These are phyloP conservation scores for Pichia pseudocactophila DNA, from an alignment of 805 yeast species.

Conservation along the genomic window DNA sequence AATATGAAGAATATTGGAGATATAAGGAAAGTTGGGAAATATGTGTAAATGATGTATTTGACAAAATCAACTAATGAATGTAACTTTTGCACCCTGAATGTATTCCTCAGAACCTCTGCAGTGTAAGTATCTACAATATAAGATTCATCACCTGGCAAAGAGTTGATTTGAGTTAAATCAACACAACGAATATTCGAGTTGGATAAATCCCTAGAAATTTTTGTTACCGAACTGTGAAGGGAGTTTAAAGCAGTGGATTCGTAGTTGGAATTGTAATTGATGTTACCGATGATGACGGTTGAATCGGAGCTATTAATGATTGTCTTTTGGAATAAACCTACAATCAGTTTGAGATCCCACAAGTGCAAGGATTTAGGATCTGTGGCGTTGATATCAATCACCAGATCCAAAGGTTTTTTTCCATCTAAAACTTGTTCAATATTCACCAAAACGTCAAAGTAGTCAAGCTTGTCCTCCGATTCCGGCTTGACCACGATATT, in stretches of 20 bases:
- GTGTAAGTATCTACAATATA: slow-evolving; percentile 4
- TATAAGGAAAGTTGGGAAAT: slow-evolving; percentile 4
- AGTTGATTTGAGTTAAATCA: slow-evolving; percentile 3
- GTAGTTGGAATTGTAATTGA: not conserved
- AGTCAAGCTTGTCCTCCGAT: too few relatives aligned
- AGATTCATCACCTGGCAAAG: slow-evolving; percentile 4
- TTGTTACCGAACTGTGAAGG: not conserved
- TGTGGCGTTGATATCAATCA: slow-evolving; percentile 7
- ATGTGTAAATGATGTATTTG: slow-evolving; percentile 2
- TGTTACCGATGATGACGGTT: slow-evolving; percentile 4
- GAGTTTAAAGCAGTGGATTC: not conserved
- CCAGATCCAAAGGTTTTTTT: not conserved
- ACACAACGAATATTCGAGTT: not conserved
- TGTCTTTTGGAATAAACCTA: not conserved
- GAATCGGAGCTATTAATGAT: not conserved
- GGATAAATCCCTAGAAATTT: not conserved
- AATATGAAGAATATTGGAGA: not conserved
- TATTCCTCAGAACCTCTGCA: slow-evolving; percentile 1
- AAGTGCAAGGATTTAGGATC: slow-evolving; percentile 2
- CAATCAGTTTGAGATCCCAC: slow-evolving; percentile 7
- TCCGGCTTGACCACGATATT: too few relatives aligned
- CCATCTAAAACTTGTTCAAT: not conserved
- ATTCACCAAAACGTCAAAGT: too few relatives aligned
- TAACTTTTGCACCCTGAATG: slow-evolving; percentile 4
- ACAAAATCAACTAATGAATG: not conserved